Evolutionary conservation across 306 rosid genomes (phyloP), one percentile per base, ranked within the genome.

Genomic region (Psophocarpus tetragonolobus): DNA sequence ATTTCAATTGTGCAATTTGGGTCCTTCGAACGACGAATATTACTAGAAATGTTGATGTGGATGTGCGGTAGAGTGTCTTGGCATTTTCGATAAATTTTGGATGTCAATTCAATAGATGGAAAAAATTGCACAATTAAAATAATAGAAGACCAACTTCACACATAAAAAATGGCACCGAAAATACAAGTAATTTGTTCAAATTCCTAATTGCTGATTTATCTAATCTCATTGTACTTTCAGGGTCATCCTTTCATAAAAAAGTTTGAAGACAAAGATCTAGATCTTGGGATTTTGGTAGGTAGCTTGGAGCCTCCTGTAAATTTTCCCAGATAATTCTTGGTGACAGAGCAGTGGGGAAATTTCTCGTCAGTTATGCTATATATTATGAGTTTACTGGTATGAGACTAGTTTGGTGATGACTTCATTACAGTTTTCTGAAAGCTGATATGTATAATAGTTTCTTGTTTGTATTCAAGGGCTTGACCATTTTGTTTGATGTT

Each of bases 251-350:
- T 96, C 84, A 96, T 96, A 68, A 92, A 96, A 78, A 96, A 96
- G 90, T 96, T 95, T 30, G 98, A 95, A 85, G 91, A 92, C 83
- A 89, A 89, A 86, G 99, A 96, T 81, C 88, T 96, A 26, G 98
- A 96, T 79, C 91, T 92, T 9, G 99, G 87, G 77, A 96, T 90
- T 76, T 90, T 92, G 76, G 97, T 96, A 8, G 90, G 94, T 54
- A 87, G 93, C 86, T 80, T 96, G 93, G 98, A 96, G 73, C 88
- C 99, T 60, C 99, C 99, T 45, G 88, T 92, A 84, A 91, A 87
- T 84, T 92, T 92, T 84, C 72, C 96, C 8, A 86, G 90, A 87
- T 88, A 87, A 83, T 10, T 84, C 71, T 76, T 85, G 74, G 78
- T 47, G 64, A 79, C 68, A 77, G 87, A 73, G 73, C 23, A 66